Evolutionary conservation across 208 protist species (phyloP), one percentile per base, ranked within the genome.

Genomic region (Acanthamoeba lenticulata): DNA sequence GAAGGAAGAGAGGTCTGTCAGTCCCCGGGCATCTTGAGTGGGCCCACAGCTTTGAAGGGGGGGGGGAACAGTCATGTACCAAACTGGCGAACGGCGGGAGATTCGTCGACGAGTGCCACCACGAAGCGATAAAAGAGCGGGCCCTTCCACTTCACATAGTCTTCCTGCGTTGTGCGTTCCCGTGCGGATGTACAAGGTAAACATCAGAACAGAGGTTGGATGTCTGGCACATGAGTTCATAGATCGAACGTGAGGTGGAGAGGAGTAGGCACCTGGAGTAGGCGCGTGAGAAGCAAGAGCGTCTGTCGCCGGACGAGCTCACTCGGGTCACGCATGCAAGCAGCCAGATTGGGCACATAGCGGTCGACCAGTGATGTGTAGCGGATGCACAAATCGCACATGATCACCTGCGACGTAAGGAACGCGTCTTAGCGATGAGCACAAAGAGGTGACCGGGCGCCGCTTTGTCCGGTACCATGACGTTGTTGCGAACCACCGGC

Each of bases 111-210:
- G 2, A 96, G 77, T 21, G 94, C 36, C 1, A 91, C 85, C 24
- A 96, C 74, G 44, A 97, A 96, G 11, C 93, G 49, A 44, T 91
- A 97, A 60, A 97, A 97, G 3, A 97, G 91, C 19, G 90, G 40
- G 21, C 95, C 95, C 67, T 95, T 96, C 96, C 95, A 97, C 72
- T 97, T 97, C 7, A 97, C 85, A 49, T 96, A 97, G 52, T 96
- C 95, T 77, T 97, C 95, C 86, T 97, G 94, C 69, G n/a, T 7
- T n/a, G n/a, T n/a, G n/a, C n/a, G n/a, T n/a, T n/a, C n/a, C n/a
- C n/a, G n/a, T n/a, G n/a, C n/a, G n/a, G n/a, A n/a, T n/a, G n/a
- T n/a, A n/a, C n/a, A n/a, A n/a, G n/a, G n/a, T n/a, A n/a, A n/a
- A n/a, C n/a, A n/a, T n/a, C n/a, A n/a, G n/a, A n/a, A 40, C 24